Evolutionary conservation across 108 stramenopile genomes (phyloP).

Genomic region (Nitzschia sp.): DNA sequence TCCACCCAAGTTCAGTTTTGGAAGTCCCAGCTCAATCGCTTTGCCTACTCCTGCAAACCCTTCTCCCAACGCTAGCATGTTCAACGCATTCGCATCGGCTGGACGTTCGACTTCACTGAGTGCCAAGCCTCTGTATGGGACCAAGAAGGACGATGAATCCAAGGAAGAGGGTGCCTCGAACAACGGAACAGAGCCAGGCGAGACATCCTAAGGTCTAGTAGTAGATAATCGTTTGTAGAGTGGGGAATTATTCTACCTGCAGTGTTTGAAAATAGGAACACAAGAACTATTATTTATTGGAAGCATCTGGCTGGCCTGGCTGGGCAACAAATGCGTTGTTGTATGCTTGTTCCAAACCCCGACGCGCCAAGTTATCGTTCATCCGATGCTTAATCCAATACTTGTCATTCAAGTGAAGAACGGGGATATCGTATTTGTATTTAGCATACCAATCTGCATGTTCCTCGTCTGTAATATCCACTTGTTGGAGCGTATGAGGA

Average conservation of each 20-base stretch:
- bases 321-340: slow-evolving; percentile 49
- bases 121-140: slow-evolving; percentile 23
- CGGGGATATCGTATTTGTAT: slow-evolving; percentile 88
- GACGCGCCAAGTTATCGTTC: slow-evolving; percentile 50
- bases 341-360: slow-evolving; percentile 43
- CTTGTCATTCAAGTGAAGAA: slow-evolving; percentile 64
- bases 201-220: background rate
- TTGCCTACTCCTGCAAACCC: slow-evolving; percentile 48
- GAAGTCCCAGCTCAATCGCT: slow-evolving; percentile 40
- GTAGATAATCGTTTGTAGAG: too few relatives aligned
- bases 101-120: background rate
- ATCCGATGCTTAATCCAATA: slow-evolving; percentile 85
- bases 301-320: slow-evolving; percentile 74
- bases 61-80: slow-evolving; percentile 23
- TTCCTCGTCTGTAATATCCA: slow-evolving; percentile 79
- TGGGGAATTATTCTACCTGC: too few relatives aligned
- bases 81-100: slow-evolving; percentile 28
- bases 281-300: too few relatives aligned
- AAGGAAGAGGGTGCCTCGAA: slow-evolving; percentile 1
- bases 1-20: slow-evolving; percentile 46
- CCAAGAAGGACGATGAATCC: background rate
- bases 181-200: slow-evolving; percentile 4
- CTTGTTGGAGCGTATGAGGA: slow-evolving; percentile 71
- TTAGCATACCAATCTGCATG: slow-evolving; percentile 57
- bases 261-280: too few relatives aligned